phyloP scores from a whole-genome alignment of 75 land plant genomes.

The Larix kaempferi region DNA sequence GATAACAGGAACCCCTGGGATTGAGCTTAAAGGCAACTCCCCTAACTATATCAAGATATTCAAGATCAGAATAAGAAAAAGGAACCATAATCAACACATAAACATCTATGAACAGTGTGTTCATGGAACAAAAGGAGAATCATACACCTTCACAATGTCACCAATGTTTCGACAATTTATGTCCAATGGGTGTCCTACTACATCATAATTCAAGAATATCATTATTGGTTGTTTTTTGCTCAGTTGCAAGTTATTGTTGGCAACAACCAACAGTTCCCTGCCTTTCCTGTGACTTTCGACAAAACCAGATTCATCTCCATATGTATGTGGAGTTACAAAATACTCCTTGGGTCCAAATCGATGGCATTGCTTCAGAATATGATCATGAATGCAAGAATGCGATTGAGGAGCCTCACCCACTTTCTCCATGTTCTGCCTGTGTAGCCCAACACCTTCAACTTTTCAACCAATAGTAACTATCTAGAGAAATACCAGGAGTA shows the following conservation, averaged over 20 bases:
- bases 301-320: slow-evolving; percentile 22
- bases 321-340: slow-evolving; percentile 85
- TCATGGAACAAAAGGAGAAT: too few relatives aligned
- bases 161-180: slow-evolving; percentile 79
- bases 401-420: slow-evolving; percentile 33
- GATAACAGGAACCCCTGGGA: slow-evolving; percentile 49
- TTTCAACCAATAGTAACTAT: slow-evolving; percentile 20
- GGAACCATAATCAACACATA: too few relatives aligned
- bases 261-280: slow-evolving; percentile 54
- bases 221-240: slow-evolving; percentile 78
- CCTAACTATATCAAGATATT: too few relatives aligned
- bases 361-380: slow-evolving; percentile 75
- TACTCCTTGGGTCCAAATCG: slow-evolving; percentile 69
- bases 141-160: slow-evolving; percentile 96
- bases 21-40: slow-evolving; percentile 53
- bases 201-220: slow-evolving; percentile 94
- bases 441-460: slow-evolving; percentile 11
- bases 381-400: slow-evolving; percentile 97
- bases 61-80: too few relatives aligned
- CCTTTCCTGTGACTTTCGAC: slow-evolving; percentile 28
- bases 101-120: too few relatives aligned
- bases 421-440: slow-evolving; percentile 20
- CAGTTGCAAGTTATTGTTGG: slow-evolving; percentile 13
- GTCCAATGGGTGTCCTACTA: slow-evolving; percentile 90
- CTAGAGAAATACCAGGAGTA: slow-evolving; percentile 34